Base-by-base conservation (phyloP, 495 filamentous ascomycete genomes). In the Penicillium herquei region DNA sequence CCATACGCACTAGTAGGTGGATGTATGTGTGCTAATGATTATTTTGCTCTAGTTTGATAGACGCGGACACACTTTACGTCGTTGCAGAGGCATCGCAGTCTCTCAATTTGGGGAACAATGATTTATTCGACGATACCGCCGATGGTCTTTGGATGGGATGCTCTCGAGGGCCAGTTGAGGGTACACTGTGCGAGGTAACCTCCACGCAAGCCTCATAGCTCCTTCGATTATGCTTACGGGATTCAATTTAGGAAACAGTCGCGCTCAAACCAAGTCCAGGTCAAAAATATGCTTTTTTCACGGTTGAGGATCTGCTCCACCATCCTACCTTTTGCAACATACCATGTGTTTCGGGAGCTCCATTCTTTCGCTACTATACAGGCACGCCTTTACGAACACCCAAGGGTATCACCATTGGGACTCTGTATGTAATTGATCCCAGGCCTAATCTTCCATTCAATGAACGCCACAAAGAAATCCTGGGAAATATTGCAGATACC, bases 81-180 rank as follows among this genome's bases (percentile, higher is more conserved):
- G 65, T 80, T 43, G 77, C 77, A 10, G 79, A 82, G 53, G 63
- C 70, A 16, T 77, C 78, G 12, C 77, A 71, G 57, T 78, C 76
- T 6, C 52, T 80, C 8, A 63, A 71, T 44, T 58, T 82, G 6
- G 55, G 58, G 3, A 65, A 78, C 45, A 72, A 53, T 48, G 50
- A 51, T 10, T 57, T 62, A 21, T 66, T 64, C 51, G 67, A 69
- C 21, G 67, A 61, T 12, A 65, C 63, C 12, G 75, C 66, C 16
- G 77, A 81, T 58, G 68, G 63, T 1, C 64, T 80, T 21, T 80
- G 76, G 77, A 66, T 76, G 55, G 77, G 77, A 2, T 78, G 72
- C 52, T 66, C 63, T 14, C 61, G 55, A 43, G 73, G 75, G 0
- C 61, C 70, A n/a, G 73, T 78, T 41, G 64, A 70, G 10, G 78